Evolutionary conservation across 78 protist genomes (phyloP), one percentile per base, ranked within the genome.

Genomic region (Pigoraptor vietnamica): DNA sequence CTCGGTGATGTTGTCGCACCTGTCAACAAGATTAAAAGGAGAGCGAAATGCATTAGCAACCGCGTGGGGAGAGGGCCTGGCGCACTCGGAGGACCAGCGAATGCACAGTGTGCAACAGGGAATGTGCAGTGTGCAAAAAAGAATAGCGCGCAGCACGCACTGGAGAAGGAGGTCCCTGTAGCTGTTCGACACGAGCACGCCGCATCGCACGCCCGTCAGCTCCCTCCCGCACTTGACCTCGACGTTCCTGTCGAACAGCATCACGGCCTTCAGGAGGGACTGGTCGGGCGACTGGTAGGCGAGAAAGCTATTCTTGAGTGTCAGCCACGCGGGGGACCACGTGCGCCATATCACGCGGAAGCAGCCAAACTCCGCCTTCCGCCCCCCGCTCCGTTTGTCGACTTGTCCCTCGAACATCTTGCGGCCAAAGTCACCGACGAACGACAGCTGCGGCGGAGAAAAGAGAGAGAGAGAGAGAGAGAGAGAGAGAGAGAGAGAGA

Each of bases 161-260:
- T n/a, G n/a, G 56, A 40, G 2, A 14, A 40, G 56, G 25, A 88
- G 55, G 55, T 23, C 25, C 24, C 90, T 9, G 23, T 23, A 88
- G 33, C n/a, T 88, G 55, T 88, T 88, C 21, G 90, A 39, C 39
- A 88, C 55, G 33, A 39, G 36, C 21, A 88, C 33, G 24, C 90
- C 90, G 36, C n/a, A n/a, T 24, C n/a, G 21, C 36, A 89, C 81
- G 37, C 90, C 90, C 37, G 90, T 34, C 10, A 21, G 24, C 36
- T 34, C 40, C 90, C n/a, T 0, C 36, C 90, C 90, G 23, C 24
- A 34, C 55, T 24, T 9, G 32, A 88, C 24, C 55, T 88, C 21
- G 55, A 88, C 21, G 32, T 19, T 23, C 86, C n/a, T 21, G 48
- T 89, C 91, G 23, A 89, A 89, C 91, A 89, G 35, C 82, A 89